A percentile compares a stretch with the other conserved stretches of the same genome.
Evolutionary conservation across 2,329 filamentous ascomycete species (phyloP).

Genomic region (Domatiomyces catenatus): DNA sequence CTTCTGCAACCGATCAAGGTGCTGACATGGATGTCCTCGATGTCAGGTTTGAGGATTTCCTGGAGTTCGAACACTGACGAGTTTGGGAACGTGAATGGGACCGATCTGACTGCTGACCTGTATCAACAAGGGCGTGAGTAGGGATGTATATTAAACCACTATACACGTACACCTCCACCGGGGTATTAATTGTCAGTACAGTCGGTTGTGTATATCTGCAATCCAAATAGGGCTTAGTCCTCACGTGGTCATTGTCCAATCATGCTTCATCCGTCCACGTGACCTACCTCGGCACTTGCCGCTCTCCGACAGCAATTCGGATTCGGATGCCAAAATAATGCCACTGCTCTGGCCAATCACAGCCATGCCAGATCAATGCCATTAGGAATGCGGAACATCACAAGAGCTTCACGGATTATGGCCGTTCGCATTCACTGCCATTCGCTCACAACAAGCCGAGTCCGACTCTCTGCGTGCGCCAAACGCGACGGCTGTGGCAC

Average conservation of each 20-base stretch:
- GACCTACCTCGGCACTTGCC: no score
- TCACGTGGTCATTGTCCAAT: no score
- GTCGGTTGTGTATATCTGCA: no score
- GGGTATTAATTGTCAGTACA: no score
- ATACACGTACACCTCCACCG: no score
- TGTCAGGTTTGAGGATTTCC: constrained; percentile 7
- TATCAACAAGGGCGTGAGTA: neutral
- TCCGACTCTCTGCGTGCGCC: neutral
- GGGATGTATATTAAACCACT: no score
- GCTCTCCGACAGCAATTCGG: no score
- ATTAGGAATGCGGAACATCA: neutral
- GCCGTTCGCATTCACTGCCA: neutral
- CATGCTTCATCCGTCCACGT: no score
- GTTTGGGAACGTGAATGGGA: constrained; percentile 4
- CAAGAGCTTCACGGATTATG: neutral
- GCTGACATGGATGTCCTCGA: constrained; percentile 9
- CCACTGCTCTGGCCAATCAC: neutral
- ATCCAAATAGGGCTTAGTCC: no score
- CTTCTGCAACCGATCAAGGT: constrained; percentile 7
- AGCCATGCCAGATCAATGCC: neutral
- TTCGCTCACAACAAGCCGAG: neutral
- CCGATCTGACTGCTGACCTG: neutral
- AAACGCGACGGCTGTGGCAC: neutral
- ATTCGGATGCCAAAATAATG: neutral
- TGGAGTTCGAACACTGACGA: constrained; percentile 6